These are phyloP conservation scores for Cavenderia fasciculata DNA, from an alignment of 78 protist species.

Conservation along the genomic window DNA sequence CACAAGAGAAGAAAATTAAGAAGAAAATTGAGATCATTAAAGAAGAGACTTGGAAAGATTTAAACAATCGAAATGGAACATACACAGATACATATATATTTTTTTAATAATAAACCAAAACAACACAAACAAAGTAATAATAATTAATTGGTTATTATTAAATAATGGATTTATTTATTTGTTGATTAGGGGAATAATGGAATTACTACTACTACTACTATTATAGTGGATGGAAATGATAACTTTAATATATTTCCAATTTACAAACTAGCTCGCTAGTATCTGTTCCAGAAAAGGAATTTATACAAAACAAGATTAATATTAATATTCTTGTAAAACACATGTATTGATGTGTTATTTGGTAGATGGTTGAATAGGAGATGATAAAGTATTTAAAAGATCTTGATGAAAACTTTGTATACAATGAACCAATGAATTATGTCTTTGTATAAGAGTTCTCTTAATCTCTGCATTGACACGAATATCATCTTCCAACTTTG, in stretches of 20 bases:
- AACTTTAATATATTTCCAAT: too few species aligned
- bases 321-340: too few species aligned
- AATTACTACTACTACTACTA: not conserved
- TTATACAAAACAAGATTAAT: too few species aligned
- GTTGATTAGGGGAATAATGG: not conserved
- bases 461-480: not conserved
- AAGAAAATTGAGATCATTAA: slow-evolving; percentile 55
- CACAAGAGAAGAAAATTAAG: slow-evolving; percentile 73
- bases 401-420: not conserved
- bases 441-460: not conserved
- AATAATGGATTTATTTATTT: not conserved
- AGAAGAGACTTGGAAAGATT: slow-evolving; percentile 75
- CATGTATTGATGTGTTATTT: too few species aligned
- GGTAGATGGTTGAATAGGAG: too few species aligned
- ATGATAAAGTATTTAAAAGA: not conserved
- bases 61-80: slow-evolving; percentile 8
- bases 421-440: not conserved
- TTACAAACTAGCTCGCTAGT: too few species aligned
- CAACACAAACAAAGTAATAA: not conserved
- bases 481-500: not conserved
- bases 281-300: too few species aligned
- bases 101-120: not conserved
- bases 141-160: not conserved
- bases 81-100: not conserved
- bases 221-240: not conserved